phyloP scores from a whole-genome alignment of 805 yeast species.

The Lipomyces orientalis region DNA sequence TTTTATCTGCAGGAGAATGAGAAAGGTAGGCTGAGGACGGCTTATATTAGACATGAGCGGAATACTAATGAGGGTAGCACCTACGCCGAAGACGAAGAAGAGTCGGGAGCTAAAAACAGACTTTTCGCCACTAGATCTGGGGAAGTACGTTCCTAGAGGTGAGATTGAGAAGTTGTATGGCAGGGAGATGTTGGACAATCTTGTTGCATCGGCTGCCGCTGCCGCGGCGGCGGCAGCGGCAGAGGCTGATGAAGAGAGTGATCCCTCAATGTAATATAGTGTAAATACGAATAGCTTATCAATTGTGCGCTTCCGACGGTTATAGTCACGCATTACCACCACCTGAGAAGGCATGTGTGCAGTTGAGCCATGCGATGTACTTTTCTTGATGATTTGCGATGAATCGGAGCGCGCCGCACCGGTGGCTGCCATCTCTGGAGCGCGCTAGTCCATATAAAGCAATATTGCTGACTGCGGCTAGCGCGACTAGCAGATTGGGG shows the following conservation, averaged over 20 bases:
- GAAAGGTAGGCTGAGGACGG: slow-evolving; percentile 42
- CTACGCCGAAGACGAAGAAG: slow-evolving; percentile 75
- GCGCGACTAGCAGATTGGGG: not conserved
- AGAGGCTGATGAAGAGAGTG: not conserved
- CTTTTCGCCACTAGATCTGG: slow-evolving; percentile 43
- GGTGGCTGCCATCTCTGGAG: not conserved
- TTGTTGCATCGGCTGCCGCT: not conserved
- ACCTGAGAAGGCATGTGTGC: no score
- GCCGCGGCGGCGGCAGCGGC: not conserved
- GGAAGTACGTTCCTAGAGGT: slow-evolving; percentile 24
- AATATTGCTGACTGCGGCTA: slow-evolving; percentile 1
- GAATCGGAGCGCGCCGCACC: not conserved
- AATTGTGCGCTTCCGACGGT: not conserved
- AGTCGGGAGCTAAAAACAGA: slow-evolving; percentile 56
- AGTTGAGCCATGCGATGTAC: no score
- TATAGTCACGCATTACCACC: not conserved
- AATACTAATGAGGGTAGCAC: slow-evolving; percentile 55
- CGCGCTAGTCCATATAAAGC: not conserved
- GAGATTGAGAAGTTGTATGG: slow-evolving; percentile 46
- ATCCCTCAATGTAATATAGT: not conserved
- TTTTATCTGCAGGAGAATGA: slow-evolving; percentile 87
- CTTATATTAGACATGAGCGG: not conserved
- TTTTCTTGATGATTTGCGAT: no score
- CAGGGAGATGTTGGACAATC: slow-evolving; percentile 19
- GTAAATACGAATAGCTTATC: not conserved